Evolutionary conservation across 2,329 filamentous ascomycete genomes (phyloP).

Genomic region (Cytospora piceicola): DNA sequence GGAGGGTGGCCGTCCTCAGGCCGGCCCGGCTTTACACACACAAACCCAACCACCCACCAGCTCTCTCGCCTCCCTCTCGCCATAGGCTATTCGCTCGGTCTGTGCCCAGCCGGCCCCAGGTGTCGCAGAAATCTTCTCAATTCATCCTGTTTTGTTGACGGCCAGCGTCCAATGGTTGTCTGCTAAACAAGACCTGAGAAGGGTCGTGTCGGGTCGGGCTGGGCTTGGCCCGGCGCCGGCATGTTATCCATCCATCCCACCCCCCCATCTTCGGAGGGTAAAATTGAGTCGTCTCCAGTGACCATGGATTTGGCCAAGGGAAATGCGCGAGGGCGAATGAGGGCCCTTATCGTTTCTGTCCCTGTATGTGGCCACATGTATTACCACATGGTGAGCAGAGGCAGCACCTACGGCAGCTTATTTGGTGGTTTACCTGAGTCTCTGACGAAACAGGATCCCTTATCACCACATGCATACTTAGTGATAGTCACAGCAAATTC

Average conservation of each 20-base stretch:
- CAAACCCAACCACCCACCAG: no score
- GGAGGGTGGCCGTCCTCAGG: constrained; percentile 4
- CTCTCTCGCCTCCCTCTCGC: no score
- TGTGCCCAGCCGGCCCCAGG: background rate
- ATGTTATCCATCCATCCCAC: background rate
- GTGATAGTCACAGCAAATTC: no score
- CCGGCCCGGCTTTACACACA: background rate
- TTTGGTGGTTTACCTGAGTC: no score
- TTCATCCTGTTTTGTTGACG: background rate
- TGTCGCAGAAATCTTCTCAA: constrained; percentile 14
- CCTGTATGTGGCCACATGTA: background rate
- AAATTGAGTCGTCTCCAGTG: no score
- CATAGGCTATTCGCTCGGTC: background rate
- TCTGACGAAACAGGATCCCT: no score
- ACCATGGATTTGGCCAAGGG: no score
- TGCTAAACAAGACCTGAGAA: background rate
- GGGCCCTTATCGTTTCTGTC: background rate
- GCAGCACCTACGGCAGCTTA: no score
- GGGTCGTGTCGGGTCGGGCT: background rate
- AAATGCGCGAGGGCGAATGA: background rate
- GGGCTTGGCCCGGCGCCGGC: background rate
- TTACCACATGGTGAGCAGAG: background rate
- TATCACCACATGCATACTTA: no score
- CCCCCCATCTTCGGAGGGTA: no score
- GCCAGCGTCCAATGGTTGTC: background rate